phyloP scores from a whole-genome alignment of 352 stramenopile species.

The Elongisporangium anandrum region DNA sequence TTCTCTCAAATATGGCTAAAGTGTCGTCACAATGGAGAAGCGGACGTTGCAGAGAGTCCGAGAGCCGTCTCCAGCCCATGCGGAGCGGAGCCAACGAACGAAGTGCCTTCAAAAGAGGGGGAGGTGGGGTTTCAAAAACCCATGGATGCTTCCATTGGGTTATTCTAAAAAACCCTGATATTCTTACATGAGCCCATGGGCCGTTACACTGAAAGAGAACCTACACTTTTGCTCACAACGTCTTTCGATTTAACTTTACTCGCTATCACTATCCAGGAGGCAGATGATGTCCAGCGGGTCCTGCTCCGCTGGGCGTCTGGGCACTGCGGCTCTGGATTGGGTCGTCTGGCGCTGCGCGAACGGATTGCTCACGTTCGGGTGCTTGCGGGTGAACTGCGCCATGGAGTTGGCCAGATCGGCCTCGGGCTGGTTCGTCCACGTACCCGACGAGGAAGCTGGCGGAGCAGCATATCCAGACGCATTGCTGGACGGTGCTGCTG shows the following conservation, averaged over 20 bases:
- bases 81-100: neutral
- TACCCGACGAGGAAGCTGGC: conserved; percentile 3
- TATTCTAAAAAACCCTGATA: neutral
- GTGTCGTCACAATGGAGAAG: neutral
- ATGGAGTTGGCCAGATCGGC: conserved; percentile 55
- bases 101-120: neutral
- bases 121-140: neutral
- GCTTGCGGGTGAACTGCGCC: conserved; percentile 53
- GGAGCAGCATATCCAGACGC: neutral
- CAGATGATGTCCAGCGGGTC: conserved; percentile 66
- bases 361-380: conserved; percentile 41
- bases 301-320: conserved; percentile 14
- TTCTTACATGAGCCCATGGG: neutral
- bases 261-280: conserved; percentile 77
- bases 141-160: neutral
- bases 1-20: neutral
- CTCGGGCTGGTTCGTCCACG: conserved; percentile 25
- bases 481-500: neutral
- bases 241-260: conserved; percentile 19
- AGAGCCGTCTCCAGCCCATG: neutral
- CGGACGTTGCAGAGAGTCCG: too few species aligned
- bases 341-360: conserved; percentile 32
- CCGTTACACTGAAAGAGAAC: neutral
- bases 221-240: neutral
- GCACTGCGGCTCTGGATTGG: conserved; percentile 7